Base-by-base conservation (phyloP, 768 basidiomycete genomes). In the Russula lepida region DNA sequence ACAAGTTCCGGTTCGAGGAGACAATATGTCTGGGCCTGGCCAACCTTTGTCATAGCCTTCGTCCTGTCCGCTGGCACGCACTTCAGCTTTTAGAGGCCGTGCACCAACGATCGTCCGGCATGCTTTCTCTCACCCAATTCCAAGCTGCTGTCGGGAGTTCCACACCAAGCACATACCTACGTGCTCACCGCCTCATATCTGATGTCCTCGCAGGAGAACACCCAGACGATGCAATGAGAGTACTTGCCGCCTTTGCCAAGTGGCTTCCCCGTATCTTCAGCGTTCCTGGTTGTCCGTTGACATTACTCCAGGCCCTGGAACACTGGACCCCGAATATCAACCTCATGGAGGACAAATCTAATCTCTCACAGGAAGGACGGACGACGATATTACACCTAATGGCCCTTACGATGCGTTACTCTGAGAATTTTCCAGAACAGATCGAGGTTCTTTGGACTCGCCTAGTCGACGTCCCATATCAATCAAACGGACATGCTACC, bases 311-410 rank as follows among this genome's bases (percentile, higher is more conserved):
- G 70, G 84, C 86, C 68, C 71, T 97, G 59, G 89, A 92, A 69
- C 82, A 84, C 64, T 98, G 95, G 94, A 79, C 92, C 37, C 78
- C 84, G 11, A 83, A 84, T 68, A 81, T 95, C 69, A 81, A 86
- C 59, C 78, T 93, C 23, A 80, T 85, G 72, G 82, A 85, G 56
- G 82, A 83, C 61, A 79, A 78, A 59, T 77, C 79, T 2, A 75
- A 73, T 33, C 72, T 85, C 4, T 81, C 86, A 0, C 74, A 76
- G 44, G 81, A 84, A 48, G 89, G 86, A 2, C 77, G 81, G 54
- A 74, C 80, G 13, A 83, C 85, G 19, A 77, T 95, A 12, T 88
- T 88, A 68, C 86, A 95, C 69, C 77, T 97, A 23, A 84, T 94
- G 64, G 81, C 86, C n/a, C 77, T 98, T 59, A 92, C 90, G 28